phyloP scores from a whole-genome alignment of 2,329 filamentous ascomycete species.

The Cadophora gregata region DNA sequence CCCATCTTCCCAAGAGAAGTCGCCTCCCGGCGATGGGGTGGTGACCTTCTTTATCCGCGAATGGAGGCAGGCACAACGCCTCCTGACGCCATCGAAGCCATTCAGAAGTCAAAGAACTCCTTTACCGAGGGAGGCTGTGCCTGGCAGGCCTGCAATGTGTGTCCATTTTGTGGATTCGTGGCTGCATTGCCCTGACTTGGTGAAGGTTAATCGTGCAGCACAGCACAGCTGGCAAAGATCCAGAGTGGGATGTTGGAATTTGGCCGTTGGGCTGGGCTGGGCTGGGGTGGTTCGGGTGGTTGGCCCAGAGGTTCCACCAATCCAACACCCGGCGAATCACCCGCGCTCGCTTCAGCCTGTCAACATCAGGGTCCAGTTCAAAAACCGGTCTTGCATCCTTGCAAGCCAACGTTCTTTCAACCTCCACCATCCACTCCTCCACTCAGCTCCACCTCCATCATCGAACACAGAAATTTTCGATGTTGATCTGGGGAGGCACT shows the following conservation, averaged over 20 bases:
- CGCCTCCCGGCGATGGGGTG: conserved; percentile 31
- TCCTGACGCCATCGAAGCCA: conserved; percentile 31
- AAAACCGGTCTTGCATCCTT: conserved; percentile 22
- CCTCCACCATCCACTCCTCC: background rate
- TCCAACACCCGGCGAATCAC: conserved; percentile 3
- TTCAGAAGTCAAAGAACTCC: conserved; percentile 19
- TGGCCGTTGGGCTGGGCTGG: background rate
- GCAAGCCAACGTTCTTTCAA: conserved; percentile 8
- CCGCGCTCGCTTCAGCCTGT: conserved; percentile 6
- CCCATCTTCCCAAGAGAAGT: conserved; percentile 41
- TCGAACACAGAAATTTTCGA: conserved; percentile 13
- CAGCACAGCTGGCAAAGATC: background rate
- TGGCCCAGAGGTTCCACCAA: background rate
- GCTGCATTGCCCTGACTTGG: conserved; percentile 12
- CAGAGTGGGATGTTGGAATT: background rate
- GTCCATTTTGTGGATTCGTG: conserved; percentile 3
- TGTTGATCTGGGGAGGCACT: conserved; percentile 21
- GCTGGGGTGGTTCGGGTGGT: too few species aligned
- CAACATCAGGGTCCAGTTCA: conserved; percentile 10
- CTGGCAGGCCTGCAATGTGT: conserved; percentile 20
- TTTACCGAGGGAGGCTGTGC: conserved; percentile 27
- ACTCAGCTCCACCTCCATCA: conserved; percentile 2
- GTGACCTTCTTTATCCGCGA: conserved; percentile 34
- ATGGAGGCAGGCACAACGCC: conserved; percentile 28
- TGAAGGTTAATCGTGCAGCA: background rate